phyloP scores from a whole-genome alignment of 31 red algal genomes.

The Odonthalia washingtoniensis region DNA sequence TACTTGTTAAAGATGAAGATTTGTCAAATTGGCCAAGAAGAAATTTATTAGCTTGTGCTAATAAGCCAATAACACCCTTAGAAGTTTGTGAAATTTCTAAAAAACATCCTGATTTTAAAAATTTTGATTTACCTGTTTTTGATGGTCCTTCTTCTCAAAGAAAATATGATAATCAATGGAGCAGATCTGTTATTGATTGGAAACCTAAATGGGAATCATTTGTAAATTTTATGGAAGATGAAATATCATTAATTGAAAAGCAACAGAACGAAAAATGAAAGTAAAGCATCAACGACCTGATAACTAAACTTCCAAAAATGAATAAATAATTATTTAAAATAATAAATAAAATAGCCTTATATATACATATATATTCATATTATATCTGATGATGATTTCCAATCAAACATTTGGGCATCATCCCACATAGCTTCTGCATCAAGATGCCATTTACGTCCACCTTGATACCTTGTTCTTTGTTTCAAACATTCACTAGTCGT shows the following conservation, averaged over 20 bases:
- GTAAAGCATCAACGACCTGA: too few species aligned
- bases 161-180: conserved; percentile 29
- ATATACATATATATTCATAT: too few species aligned
- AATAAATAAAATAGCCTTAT: too few species aligned
- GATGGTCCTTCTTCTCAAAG: background rate
- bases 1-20: conserved; percentile 12
- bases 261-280: too few species aligned
- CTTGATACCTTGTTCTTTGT: too few species aligned
- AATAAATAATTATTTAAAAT: too few species aligned
- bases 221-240: conserved; percentile 60
- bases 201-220: conserved; percentile 53
- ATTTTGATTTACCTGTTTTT: conserved; percentile 52
- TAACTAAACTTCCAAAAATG: too few species aligned
- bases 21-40: conserved; percentile 1
- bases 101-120: conserved; percentile 49
- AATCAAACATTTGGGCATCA: conserved; percentile 34
- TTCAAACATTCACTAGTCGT: background rate
- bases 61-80: conserved; percentile 40
- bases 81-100: conserved; percentile 52
- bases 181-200: conserved; percentile 50
- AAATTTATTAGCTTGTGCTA: conserved; percentile 52
- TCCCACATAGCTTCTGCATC: conserved; percentile 74
- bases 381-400: conserved; percentile 36
- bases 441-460: conserved; percentile 34
- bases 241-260: background rate